Evolutionary conservation across 2,329 filamentous ascomycete genomes (phyloP), one percentile per base, ranked within the genome.

Genomic region (Phoma sp.): DNA sequence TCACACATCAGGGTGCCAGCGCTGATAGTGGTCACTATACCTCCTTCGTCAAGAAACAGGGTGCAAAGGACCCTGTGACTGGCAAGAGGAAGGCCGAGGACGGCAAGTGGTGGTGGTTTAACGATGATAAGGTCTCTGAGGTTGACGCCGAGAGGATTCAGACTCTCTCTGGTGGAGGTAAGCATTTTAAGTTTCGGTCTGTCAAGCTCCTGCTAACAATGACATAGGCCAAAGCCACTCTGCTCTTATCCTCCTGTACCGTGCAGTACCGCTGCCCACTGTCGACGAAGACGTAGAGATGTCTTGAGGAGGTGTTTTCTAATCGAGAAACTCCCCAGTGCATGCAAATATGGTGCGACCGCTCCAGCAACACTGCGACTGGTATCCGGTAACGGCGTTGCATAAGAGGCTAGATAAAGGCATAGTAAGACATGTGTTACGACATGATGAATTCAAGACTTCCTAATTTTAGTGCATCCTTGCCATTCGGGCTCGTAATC

Each of bases 101-200:
- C 71, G 92, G 91, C 64, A 96, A 92, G 68, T 99, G 95, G 95
- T 99, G 95, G 93, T 99, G 95, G 93, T 99, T 99, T 83, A 98
- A 99, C 76, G 95, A 99, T 69, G 93, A 99, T 73, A 96, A 92
- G 80, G 95, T 99, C 28, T 87, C 89, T 12, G 95, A 99, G 79
- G 95, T 99, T 23, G 87, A 91, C 14, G 81, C 86, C 21, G 93
- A 98, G 67, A 95, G 96, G 81, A 96, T 99, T 62, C 90, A 93
- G 72, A 89, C 88, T 3, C 83, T 99, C 45, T 85, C 92, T 43
- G 96, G 95, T 54, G 95, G 96, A 69, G 93, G 92, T 86, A 75
- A 75, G 82, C 70, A 34, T 32, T 10, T 11, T 5, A 7, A 42
- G 71, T 18, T 30, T 23, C 5, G 3, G n/a, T 14, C n/a, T 10